Base-by-base conservation (phyloP, 495 filamentous ascomycete species). In the Neurospora pannonica region DNA sequence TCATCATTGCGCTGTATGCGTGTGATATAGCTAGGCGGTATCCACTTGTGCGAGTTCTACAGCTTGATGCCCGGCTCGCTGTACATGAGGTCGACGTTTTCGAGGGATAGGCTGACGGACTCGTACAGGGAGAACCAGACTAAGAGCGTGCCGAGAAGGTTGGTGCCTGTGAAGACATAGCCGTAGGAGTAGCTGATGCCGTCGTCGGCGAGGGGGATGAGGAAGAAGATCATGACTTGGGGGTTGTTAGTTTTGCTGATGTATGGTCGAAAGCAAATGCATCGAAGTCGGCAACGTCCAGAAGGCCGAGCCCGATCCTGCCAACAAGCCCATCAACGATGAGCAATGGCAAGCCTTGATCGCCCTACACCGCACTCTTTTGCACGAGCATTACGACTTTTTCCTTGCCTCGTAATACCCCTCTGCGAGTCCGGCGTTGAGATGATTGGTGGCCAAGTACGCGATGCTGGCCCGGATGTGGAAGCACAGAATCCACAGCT, bases 401-500 rank as follows among this genome's bases (percentile, higher is more conserved):
- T 90, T 95, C 71, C 82, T 94, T 0, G 92, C 92, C 0, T 91
- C 89, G 1, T 92, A 94, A 74, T 92, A 95, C 75, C 92, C 92
- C 0, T 88, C 87, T 0, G 91, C 92, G 82, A 92, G 37, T 69
- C 84, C 84, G 1, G 87, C 87, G 7, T 74, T 95, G 5, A 78
- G 86, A 72, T 79, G 84, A 13, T 76, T 94, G 3, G 89, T 92
- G 0, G 84, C 87, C 6, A 92, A 92, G 73, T 94, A 94, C 74
- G 87, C 87, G 4, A 94, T 97, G 92, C 92, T 93, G 0, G 91
- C 91, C 4, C 82, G 93, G 1, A 93, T 97, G 89, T 97, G 93
- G 93, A 42, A 78, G 2, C 79, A 82, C 46, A 80, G 78, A 88
- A 95, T 81, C 89, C 91, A 15, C 86, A 88, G 88, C 2, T 94